Base-by-base conservation (phyloP, 495 filamentous ascomycete genomes). In the Tuber brumale region DNA sequence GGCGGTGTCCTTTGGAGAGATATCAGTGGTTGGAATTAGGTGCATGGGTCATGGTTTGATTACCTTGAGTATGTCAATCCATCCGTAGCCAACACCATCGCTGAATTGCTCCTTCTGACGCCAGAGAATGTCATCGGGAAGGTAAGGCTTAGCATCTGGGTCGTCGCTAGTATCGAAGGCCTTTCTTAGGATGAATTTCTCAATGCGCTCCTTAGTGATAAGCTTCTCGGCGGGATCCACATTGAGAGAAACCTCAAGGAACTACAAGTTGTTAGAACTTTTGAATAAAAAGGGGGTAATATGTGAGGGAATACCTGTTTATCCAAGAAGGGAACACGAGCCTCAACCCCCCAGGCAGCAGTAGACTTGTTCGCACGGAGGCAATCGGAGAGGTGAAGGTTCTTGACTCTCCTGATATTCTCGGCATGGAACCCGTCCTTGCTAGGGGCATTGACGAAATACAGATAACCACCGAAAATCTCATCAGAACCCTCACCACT, bases 61-160 rank as follows among this genome's bases (percentile, higher is more conserved):
- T 73, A 82, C 80, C 80, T 97, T 99, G 70, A 99, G 88, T 23
- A 90, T 92, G 83, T 99, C 96, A 85, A 98, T 97, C 95, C 95
- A 99, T 77, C 96, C 94, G 86, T 99, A 99, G 74, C 95, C 95
- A 77, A 99, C 96, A 84, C 95, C 95, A 83, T 99, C 95, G 74
- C 91, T 93, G 87, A 99, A 99, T 87, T 98, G 96, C 87, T 99
- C 95, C 89, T 99, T 99, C 87, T 99, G 95, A 82, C 95, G 89
- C 92, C 93, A 99, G 57, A 99, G 91, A 79, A 99, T 98, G 82
- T 95, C 90, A 23, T 95, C 91, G 45, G 95, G 95, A 31, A 99
- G 89, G 86, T 98, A 99, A 21, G 95, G 89, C 81, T 90, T 85
- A 23, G 88, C 87, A 61, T 87, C 89, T 6, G 94, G 93, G 83